Evolutionary conservation across 1,284 basidiomycete species (phyloP), one percentile per base, ranked within the genome.

Genomic region (Cryptococcus neoformans): DNA sequence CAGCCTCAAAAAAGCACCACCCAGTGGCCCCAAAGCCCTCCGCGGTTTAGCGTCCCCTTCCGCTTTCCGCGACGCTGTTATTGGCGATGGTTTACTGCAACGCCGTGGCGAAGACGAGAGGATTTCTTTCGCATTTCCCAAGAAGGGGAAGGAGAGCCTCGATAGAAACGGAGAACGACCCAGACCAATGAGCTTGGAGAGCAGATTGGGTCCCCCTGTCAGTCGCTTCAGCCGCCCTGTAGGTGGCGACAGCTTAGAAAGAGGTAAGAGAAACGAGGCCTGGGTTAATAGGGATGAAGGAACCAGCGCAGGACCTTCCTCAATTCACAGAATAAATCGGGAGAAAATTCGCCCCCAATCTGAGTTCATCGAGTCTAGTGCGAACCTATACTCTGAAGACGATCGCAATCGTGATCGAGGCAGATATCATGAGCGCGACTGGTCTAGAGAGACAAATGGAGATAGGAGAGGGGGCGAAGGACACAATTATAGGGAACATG

Each of bases 401-500:
- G 44, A 47, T 38, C 52, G 45, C 34, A 12, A 40, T 36, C 8
- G 45, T 36, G 45, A 54, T 47, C 14, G 52, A 4, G 50, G 53
- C n/a, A 44, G 42, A 44, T 21, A n/a, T 35, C 28, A 35, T 21
- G 53, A 40, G 44, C 44, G 46, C 47, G 21, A 21, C 21, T 21
- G 21, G 21, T 21, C 21, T 21, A 55, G 37, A 49, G 49, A 17
- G 6, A 49, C 34, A 14, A 34, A 12, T 12, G 50, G 35, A 36
- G 49, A 34, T 34, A 34, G 47, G 17, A 14, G 7, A 14, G 7
- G 45, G 11, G 12, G 17, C 14, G 37, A 8, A 21, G 21, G 21
- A 21, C 21, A 21, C 21, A 21, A 21, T 21, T 21, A 21, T 21
- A 21, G 21, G 21, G 21, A 21, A 21, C 21, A 21, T 21, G 21